Evolutionary conservation across 2,329 filamentous ascomycete genomes (phyloP).

Genomic region (Eutypa lata): DNA sequence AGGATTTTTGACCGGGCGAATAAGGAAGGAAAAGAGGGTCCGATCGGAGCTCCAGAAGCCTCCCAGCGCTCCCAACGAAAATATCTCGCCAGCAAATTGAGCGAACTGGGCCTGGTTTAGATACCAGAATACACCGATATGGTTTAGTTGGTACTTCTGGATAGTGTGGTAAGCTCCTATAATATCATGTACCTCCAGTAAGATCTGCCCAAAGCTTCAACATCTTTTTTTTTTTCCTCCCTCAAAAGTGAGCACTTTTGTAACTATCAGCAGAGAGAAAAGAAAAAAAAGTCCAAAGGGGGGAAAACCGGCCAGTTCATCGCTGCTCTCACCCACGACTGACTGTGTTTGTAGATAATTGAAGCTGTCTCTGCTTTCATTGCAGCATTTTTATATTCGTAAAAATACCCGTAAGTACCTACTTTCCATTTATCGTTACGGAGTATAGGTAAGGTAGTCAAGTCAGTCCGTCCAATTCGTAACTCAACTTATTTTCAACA

Average conservation of each 20-base stretch:
- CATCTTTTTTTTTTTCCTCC: background rate
- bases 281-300: background rate
- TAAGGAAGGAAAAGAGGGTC: no score
- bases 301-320: background rate
- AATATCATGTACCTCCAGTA: background rate
- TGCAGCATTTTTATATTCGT: no score
- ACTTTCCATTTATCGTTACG: no score
- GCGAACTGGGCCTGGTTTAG: background rate
- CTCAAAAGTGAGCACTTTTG: no score
- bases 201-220: background rate
- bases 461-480: no score
- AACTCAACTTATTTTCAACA: no score
- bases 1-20: no score
- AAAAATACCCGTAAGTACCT: no score
- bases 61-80: background rate
- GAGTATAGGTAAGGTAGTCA: no score
- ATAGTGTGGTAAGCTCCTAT: background rate
- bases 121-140: background rate
- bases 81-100: background rate
- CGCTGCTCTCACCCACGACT: background rate
- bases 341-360: background rate
- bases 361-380: no score
- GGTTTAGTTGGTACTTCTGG: background rate
- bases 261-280: background rate
- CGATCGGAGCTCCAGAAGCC: no score